These are phyloP conservation scores for Trichoderma simmonsii DNA, from an alignment of 2,329 filamentous ascomycete genomes.

Conservation along the genomic window DNA sequence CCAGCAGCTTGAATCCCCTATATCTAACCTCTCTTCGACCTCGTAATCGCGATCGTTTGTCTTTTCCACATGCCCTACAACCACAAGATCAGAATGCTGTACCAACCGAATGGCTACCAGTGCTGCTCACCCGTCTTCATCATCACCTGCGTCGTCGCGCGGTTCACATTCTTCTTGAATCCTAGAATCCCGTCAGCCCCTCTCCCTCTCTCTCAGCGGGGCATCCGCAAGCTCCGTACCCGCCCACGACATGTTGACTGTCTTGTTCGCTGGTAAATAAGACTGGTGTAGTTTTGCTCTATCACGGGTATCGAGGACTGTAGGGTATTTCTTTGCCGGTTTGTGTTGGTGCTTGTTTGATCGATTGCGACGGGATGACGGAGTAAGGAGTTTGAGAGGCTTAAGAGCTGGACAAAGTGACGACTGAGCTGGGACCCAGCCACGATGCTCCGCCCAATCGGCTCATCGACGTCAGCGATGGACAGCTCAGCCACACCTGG, in stretches of 20 bases:
- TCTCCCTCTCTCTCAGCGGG: slow-evolving; percentile 26
- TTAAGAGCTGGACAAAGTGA: slow-evolving; percentile 17
- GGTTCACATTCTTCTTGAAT: slow-evolving; percentile 89
- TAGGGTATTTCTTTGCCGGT: neutral
- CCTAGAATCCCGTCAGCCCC: slow-evolving; percentile 34
- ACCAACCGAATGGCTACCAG: neutral
- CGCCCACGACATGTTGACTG: slow-evolving; percentile 65
- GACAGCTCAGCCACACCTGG: slow-evolving; percentile 20
- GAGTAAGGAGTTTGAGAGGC: slow-evolving; percentile 22
- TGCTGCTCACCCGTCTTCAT: slow-evolving; percentile 82
- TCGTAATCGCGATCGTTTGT: slow-evolving; percentile 99
- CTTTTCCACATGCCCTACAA: slow-evolving; percentile 86
- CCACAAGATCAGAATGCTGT: neutral
- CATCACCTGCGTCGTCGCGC: slow-evolving; percentile 99
- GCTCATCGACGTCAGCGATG: slow-evolving; percentile 26
- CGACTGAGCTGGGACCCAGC: slow-evolving; percentile 30
- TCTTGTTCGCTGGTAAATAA: slow-evolving; percentile 14
- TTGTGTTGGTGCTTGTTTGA: slow-evolving; percentile 20
- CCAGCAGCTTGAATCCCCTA: neutral
- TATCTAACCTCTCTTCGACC: slow-evolving; percentile 77
- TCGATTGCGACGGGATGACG: slow-evolving; percentile 25
- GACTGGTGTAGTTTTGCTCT: neutral
- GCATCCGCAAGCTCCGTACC: slow-evolving; percentile 43
- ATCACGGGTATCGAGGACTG: neutral
- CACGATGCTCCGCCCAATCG: slow-evolving; percentile 32